phyloP scores from a whole-genome alignment of 2,329 filamentous ascomycete genomes.

The Aschersonia sp. region DNA sequence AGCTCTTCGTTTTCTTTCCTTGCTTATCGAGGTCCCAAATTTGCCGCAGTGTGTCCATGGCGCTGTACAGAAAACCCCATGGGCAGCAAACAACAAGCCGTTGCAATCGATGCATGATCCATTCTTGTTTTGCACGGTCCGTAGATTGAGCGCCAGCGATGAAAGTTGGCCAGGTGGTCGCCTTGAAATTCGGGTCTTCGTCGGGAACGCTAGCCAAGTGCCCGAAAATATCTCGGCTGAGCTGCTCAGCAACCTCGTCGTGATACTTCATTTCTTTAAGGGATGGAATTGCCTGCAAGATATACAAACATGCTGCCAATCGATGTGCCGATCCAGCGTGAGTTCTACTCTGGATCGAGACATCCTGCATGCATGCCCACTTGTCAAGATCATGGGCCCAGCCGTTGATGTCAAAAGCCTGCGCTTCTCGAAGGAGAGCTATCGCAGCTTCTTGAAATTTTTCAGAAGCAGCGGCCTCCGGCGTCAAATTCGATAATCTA shows the following conservation, averaged over 20 bases:
- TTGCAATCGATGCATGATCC: constrained; percentile 31
- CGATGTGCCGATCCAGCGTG: constrained; percentile 28
- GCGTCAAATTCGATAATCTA: constrained; percentile 19
- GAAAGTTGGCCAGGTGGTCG: constrained; percentile 41
- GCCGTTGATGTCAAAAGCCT: constrained; percentile 22
- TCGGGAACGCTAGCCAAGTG: constrained; percentile 32
- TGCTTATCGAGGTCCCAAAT: constrained; percentile 26
- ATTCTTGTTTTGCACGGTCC: constrained; percentile 25
- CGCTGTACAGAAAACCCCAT: constrained; percentile 34
- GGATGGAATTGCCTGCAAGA: constrained; percentile 22
- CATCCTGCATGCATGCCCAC: constrained; percentile 18
- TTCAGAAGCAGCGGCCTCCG: constrained; percentile 11
- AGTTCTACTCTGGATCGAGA: constrained; percentile 20
- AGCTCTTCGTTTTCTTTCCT: constrained; percentile 16
- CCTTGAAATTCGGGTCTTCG: constrained; percentile 38
- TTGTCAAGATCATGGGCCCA: constrained; percentile 24
- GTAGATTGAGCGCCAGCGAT: constrained; percentile 37
- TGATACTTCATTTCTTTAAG: constrained; percentile 12
- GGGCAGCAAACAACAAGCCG: constrained; percentile 25
- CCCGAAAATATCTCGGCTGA: constrained; percentile 30
- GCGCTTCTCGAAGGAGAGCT: constrained; percentile 21
- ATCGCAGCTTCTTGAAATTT: constrained; percentile 16
- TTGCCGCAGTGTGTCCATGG: constrained; percentile 27
- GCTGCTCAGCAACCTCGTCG: constrained; percentile 13
- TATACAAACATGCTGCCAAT: constrained; percentile 30